phyloP scores from a whole-genome alignment of 257 asterid species.

The Solanum pinnatisectum region DNA sequence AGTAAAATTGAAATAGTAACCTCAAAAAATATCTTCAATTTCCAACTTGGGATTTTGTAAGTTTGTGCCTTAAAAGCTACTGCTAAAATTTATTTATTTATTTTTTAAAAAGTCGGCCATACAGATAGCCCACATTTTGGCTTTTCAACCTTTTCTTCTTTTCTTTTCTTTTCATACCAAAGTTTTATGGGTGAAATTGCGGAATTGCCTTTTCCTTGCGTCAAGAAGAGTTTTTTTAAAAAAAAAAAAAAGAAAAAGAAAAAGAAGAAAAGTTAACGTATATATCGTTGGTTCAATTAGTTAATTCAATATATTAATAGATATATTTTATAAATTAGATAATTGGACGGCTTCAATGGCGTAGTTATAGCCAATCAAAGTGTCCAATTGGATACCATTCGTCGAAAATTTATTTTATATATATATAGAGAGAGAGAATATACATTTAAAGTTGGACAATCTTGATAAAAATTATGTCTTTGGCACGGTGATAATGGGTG shows the following conservation, averaged over 20 bases:
- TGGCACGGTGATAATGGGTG: neutral
- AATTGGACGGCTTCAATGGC: no score
- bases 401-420: no score
- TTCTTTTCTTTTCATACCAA: slow-evolving; percentile 1
- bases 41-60: slow-evolving; percentile 13
- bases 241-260: no score
- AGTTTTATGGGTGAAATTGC: neutral
- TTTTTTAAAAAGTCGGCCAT: neutral
- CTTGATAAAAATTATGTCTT: no score
- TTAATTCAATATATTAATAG: neutral
- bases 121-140: neutral
- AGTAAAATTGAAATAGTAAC: neutral
- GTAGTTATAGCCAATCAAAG: no score
- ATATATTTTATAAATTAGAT: neutral
- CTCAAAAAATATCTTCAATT: neutral
- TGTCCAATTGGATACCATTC: no score
- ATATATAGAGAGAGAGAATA: no score
- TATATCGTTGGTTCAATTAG: neutral
- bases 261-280: neutral
- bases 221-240: neutral
- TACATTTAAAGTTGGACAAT: neutral
- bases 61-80: slow-evolving; percentile 3
- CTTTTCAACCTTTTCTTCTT: neutral
- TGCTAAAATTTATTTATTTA: neutral
- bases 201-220: neutral